phyloP scores from a whole-genome alignment of 169 alveolate genomes.

The Plasmodium inui region DNA sequence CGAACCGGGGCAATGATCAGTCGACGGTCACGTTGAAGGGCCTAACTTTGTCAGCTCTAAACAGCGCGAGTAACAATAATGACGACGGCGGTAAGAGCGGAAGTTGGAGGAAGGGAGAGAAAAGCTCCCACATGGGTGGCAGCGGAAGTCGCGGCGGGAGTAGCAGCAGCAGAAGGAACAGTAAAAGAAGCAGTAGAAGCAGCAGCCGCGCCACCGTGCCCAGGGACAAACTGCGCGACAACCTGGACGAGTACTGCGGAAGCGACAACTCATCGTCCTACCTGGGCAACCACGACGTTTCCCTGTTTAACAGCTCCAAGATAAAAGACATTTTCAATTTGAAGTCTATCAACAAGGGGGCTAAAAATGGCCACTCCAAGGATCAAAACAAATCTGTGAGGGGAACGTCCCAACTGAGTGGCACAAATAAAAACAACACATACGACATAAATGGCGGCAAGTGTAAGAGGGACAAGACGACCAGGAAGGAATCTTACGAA shows the following conservation, averaged over 20 bases:
- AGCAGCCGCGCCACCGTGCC: neutral
- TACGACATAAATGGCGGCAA: neutral
- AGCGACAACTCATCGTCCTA: conserved; percentile 57
- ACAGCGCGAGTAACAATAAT: neutral
- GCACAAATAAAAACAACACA: conserved; percentile 10
- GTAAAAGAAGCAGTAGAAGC: neutral
- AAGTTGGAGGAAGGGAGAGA: neutral
- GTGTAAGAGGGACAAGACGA: neutral
- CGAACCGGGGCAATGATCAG: neutral
- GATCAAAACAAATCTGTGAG: neutral
- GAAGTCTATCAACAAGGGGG: conserved; percentile 6
- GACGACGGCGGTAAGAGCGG: neutral
- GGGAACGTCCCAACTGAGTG: neutral
- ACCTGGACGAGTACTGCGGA: neutral
- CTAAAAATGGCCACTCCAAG: neutral
- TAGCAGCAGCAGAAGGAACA: neutral
- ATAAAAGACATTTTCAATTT: conserved; percentile 58
- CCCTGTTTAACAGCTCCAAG: conserved; percentile 37
- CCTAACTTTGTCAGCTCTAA: conserved; percentile 7
- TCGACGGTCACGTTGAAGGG: conserved; percentile 7
- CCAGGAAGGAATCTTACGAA: conserved; percentile 29
- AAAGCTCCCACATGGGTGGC: neutral
- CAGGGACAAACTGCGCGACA: neutral
- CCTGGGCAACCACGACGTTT: conserved; percentile 50
- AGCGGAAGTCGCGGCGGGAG: neutral